Base-by-base conservation (phyloP, 768 basidiomycete genomes). In the Leccinum disarticulatum region DNA sequence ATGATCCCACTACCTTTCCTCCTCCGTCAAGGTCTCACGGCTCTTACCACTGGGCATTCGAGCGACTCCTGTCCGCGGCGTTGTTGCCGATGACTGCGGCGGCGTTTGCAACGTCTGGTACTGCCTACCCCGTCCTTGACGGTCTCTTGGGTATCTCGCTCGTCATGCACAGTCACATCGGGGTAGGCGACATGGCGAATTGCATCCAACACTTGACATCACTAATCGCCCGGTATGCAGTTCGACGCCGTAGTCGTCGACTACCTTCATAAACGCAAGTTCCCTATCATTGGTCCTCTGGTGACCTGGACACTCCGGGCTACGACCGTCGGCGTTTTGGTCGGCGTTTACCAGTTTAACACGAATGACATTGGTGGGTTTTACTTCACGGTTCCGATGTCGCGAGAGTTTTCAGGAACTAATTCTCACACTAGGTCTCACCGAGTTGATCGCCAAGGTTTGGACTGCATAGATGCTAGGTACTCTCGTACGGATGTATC, bases 281-380 rank as follows among this genome's bases (percentile, higher is more conserved):
- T 90, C 81, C 93, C 94, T n/a, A 64, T 86, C 48, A 54, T 94
- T 59, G 95, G 92, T 11, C 84, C 79, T 1, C 56, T 87, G 50
- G 67, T 74, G 13, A 85, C 79, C n/a, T 98, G 96, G 96, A 73
- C 79, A 8, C 79, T 98, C 57, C 83, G 94, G 51, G 74, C 83
- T 6, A 78, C 86, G 6, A 98, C 97, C 30, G 84, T 87, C 41
- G 93, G 87, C 22, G 86, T 90, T 5, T 81, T 95, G 54, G 86
- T 93, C 49, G 96, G 97, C 15, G 83, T 98, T 6, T 99, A 97
- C 78, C 90, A 97, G 74, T 98, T 98, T 81, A 98, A 98, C 79
- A 98, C 97, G 47, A 94, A 96, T 71, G 96, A 98, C 72, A 87
- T 99, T 63, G 95, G 97, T 97, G 66, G 65, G 91, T 81, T 35